These are phyloP conservation scores for Salix viminalis DNA, from an alignment of 345 rosid species.

Conservation along the genomic window DNA sequence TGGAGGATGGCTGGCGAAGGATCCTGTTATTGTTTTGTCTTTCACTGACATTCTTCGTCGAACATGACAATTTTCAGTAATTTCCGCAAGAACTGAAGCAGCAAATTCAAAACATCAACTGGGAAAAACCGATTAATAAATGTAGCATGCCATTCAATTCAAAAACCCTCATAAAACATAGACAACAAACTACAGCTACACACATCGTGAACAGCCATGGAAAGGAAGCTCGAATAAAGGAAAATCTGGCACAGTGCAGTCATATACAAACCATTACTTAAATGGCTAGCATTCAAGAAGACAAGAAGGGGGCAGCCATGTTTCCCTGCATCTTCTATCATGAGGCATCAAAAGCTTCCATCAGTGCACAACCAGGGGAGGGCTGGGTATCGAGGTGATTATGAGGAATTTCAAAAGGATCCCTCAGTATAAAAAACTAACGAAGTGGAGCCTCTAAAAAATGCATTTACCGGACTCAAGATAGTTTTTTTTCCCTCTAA, in stretches of 20 bases:
- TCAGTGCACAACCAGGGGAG: neutral
- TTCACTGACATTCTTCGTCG: neutral
- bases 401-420: neutral
- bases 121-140: neutral
- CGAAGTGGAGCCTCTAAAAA: neutral
- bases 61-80: neutral
- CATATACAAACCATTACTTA: neutral
- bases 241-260: neutral
- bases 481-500: too few species aligned
- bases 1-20: neutral
- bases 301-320: neutral
- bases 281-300: neutral
- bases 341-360: neutral
- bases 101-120: neutral
- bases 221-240: neutral
- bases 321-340: neutral
- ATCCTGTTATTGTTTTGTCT: neutral
- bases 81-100: neutral
- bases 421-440: neutral
- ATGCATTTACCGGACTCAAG: neutral
- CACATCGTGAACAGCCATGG: neutral
- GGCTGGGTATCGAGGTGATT: neutral
- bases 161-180: neutral
- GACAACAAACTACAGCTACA: neutral
- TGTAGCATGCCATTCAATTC: neutral